Evolutionary conservation across 371 early-diverging fungal genomes (phyloP).

Genomic region (Mucor mucedo): DNA sequence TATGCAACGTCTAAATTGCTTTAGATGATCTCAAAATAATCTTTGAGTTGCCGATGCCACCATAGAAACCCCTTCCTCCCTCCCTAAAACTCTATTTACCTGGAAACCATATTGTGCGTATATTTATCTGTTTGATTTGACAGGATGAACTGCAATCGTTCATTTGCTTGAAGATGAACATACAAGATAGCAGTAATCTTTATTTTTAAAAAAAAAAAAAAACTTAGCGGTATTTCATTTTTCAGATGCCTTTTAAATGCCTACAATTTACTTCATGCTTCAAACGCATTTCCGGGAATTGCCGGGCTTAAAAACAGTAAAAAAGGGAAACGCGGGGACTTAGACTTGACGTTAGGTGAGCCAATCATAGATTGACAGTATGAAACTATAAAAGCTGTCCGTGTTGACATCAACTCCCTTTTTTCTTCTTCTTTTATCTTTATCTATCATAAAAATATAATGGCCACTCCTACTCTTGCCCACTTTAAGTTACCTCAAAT

Average conservation of each 20-base stretch:
- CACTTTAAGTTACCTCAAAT: conserved; percentile 83
- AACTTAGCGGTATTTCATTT: conserved; percentile 2
- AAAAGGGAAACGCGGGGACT: conserved; percentile 13
- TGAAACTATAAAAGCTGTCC: neutral
- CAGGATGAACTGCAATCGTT: too few relatives aligned
- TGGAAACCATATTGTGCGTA: too few relatives aligned
- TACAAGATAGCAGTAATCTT: too few relatives aligned
- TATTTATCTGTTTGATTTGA: too few relatives aligned
- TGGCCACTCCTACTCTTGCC: conserved; percentile 63
- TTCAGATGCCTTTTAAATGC: conserved; percentile 22
- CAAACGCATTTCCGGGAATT: conserved; percentile 16
- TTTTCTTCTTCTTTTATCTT: conserved; percentile 4
- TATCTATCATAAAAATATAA: conserved; percentile 3
- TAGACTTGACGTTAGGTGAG: conserved; percentile 3
- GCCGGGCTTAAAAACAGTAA: conserved; percentile 12
- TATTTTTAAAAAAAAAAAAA: too few relatives aligned
- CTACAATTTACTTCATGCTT: conserved; percentile 8
- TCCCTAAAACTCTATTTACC: too few relatives aligned
- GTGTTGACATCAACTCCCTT: neutral
- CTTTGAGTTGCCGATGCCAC: too few relatives aligned
- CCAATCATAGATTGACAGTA: conserved; percentile 19
- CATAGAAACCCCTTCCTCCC: too few relatives aligned
- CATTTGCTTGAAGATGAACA: too few relatives aligned
- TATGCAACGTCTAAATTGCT: too few relatives aligned
- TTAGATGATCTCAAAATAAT: too few relatives aligned